Percentiles rank a stretch among this genome's conserved stretches.
Conservation (phyloP, 805 yeast genomes). For the Ogataea corticis region DNA sequence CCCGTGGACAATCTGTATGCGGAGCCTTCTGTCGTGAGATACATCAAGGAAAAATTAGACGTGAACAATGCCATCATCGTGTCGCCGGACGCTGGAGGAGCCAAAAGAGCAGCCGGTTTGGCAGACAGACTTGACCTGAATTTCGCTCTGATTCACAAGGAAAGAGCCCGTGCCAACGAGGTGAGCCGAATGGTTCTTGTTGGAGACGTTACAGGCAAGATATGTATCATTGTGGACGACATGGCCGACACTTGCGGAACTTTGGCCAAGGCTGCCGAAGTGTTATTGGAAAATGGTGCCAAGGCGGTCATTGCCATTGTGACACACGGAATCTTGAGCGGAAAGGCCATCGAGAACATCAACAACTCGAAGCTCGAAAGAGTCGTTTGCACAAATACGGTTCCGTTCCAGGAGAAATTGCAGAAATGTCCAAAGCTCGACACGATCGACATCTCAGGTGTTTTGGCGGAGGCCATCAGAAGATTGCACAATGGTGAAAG, state of each 20-base stretch:
- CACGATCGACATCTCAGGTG: conserved; percentile 69
- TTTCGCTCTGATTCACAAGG: conserved; percentile 84
- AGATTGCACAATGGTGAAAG: conserved; percentile 88
- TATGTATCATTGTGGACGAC: conserved; percentile 79
- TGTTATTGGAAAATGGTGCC: conserved; percentile 66
- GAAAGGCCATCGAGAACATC: conserved; percentile 70
- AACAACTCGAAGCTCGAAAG: conserved; percentile 66
- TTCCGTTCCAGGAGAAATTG: conserved; percentile 70
- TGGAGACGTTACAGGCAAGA: conserved; percentile 77
- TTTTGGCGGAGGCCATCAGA: conserved; percentile 78
- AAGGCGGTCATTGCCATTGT: conserved; percentile 77
- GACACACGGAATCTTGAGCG: conserved; percentile 78
- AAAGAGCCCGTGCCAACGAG: conserved; percentile 80
- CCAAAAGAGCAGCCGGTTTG: conserved; percentile 82
- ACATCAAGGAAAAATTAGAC: conserved; percentile 62
- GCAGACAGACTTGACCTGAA: conserved; percentile 79
- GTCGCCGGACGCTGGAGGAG: conserved; percentile 91
- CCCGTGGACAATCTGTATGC: conserved; percentile 86
- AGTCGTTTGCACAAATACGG: conserved; percentile 79
- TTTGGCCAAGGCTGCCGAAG: conserved; percentile 78
- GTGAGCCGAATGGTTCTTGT: conserved; percentile 83
- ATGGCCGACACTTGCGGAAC: conserved; percentile 94
- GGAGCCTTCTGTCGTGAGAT: conserved; percentile 77
- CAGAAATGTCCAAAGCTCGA: conserved; percentile 61
- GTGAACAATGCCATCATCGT: conserved; percentile 67